Evolutionary conservation across 495 filamentous ascomycete genomes (phyloP).

Genomic region (Aspergillus asperescens): DNA sequence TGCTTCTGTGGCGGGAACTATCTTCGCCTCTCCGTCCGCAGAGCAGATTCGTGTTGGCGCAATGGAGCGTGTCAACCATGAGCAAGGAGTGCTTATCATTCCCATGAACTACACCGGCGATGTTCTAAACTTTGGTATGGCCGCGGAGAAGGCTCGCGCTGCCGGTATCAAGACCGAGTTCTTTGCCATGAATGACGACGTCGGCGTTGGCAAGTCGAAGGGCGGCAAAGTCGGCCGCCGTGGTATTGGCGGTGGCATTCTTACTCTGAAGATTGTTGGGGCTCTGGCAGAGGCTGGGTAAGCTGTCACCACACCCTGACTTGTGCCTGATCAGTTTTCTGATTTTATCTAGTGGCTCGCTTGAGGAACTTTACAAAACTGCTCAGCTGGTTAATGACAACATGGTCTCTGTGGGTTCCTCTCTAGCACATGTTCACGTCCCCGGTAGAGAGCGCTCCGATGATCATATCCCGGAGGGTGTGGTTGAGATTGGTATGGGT

Average conservation of each 20-base stretch:
- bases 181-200: constrained; percentile 94
- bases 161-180: constrained; percentile 78
- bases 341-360: constrained; percentile 29
- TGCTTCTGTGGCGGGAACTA: constrained; percentile 83
- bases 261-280: constrained; percentile 85
- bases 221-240: constrained; percentile 87
- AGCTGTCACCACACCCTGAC: constrained; percentile 21
- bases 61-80: constrained; percentile 61
- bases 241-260: constrained; percentile 84
- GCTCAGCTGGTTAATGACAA: constrained; percentile 70
- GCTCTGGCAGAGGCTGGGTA: constrained; percentile 73
- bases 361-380: constrained; percentile 65
- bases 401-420: constrained; percentile 79
- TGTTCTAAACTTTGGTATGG: constrained; percentile 92
- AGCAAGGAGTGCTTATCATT: constrained; percentile 67
- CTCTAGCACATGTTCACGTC: constrained; percentile 85
- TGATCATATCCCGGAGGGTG: constrained; percentile 57
- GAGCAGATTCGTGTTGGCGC: constrained; percentile 80
- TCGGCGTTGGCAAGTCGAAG: constrained; percentile 76
- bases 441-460: constrained; percentile 61
- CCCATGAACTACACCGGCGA: constrained; percentile 70
- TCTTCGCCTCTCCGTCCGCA: constrained; percentile 84
- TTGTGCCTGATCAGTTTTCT: constrained; percentile 1
- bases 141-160: constrained; percentile 84
- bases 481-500: constrained; percentile 96